Evolutionary conservation across 768 basidiomycete genomes (phyloP), one percentile per base, ranked within the genome.

Genomic region (Piloderma croceum): DNA sequence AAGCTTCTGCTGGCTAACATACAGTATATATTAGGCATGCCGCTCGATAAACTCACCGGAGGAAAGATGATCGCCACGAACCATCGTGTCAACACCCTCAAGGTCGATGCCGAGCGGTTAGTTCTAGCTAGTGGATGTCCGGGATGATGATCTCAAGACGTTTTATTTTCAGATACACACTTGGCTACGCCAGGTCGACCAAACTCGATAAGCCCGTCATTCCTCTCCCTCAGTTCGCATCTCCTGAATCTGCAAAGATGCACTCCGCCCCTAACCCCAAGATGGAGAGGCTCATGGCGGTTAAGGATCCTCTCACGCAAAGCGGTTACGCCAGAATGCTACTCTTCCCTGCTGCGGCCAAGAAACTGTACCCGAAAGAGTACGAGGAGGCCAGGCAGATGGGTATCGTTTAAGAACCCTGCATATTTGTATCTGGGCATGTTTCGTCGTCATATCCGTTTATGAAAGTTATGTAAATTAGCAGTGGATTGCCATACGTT

Each of bases 51-150:
- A 35, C 49, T 61, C 3, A 61, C 56, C 3, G 56, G 52, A 29
- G 56, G 59, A 1, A 49, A 49, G 20, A 50, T 59, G 19, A 56
- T 61, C 29, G 59, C 59, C 9, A 59, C 59, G 1, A 46, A 51
- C 6, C 59, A 61, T 41, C 53, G 59, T 33, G 57, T 61, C 31
- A 61, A 61, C 44, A 59, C 59, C n/a, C 50, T 61, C 25, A 52
- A 55, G 42, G 56, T 61, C 31, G 46, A 53, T 11, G 32, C 52
- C 25, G 57, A 59, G 37, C 48, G 57, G 59, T 58, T 24, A 24
- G 47, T 35, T 17, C 15, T n/a, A n/a, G n/a, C n/a, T n/a, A n/a
- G n/a, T n/a, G n/a, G n/a, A n/a, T n/a, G n/a, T n/a, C n/a, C n/a
- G n/a, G n/a, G n/a, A n/a, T n/a, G n/a, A n/a, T n/a, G n/a, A n/a